Base-by-base conservation (phyloP, 139 green algal genomes). In the Chlamydomonas schloesseri region DNA sequence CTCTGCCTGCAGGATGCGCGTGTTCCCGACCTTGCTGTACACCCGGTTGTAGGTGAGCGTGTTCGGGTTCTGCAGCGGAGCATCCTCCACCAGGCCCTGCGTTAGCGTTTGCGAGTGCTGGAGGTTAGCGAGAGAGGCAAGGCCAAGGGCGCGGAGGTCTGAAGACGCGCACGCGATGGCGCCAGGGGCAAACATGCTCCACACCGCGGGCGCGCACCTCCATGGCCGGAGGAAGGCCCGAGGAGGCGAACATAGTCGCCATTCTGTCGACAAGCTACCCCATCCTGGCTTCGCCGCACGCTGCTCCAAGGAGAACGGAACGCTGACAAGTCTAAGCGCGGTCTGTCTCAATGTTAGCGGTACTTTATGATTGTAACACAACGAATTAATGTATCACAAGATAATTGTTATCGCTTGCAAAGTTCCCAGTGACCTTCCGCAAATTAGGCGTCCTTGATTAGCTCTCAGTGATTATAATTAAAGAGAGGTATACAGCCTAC, bases 21-120 rank as follows among this genome's bases (percentile, higher is more conserved):
- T 92, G 46, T 14, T 71, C 26, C 89, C 89, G 31, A 90, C 55
- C 65, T 90, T 87, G 60, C 74, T 47, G 71, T 90, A 92, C 9
- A 90, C 85, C 17, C 88, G 62, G 69, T 93, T 93, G 26, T 89
- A 46, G 8, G 87, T 91, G 26, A 93, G 73, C 33, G 82, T 78
- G 70, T 91, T 93, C 0, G 73, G 84, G 64, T 90, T 93, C 36
- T 69, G 26, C 37, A 93, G 70, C 68, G 83, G 58, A 10, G 87
- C 58, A 29, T 93, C 90, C 50, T 89, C 83, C 73, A 93, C 90
- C 28, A 93, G 60, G 29, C 83, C 87, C 90, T 93, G 83, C 47
- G 71, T 6, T 0, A 34, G 28, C 24, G 26, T 13, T 2, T 11
- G 33, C 14, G 8, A 28, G 58, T 11, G 23, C 20, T 13, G 21